These are phyloP conservation scores for Mycena olivaceomarginata DNA, from an alignment of 768 basidiomycete genomes.

Conservation along the genomic window DNA sequence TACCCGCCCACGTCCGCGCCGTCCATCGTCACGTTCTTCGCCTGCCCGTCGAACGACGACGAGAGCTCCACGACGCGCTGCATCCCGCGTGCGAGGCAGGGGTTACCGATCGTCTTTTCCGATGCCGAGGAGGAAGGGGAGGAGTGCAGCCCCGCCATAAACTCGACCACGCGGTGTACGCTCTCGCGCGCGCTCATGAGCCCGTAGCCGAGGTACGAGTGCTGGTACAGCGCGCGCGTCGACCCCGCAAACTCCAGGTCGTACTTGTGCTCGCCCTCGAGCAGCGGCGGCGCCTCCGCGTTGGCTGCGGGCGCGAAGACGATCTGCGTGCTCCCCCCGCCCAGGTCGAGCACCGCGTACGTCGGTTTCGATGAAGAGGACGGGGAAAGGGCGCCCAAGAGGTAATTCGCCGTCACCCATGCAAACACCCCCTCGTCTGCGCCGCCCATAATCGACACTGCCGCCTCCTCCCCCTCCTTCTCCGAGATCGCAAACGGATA, in stretches of 20 bases:
- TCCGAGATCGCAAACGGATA: constrained; percentile 78
- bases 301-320: constrained; percentile 90
- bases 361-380: constrained; percentile 61
- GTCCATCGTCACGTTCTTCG: constrained; percentile 87
- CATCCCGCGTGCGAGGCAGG: constrained; percentile 87
- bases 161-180: constrained; percentile 94
- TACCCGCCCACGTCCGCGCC: constrained; percentile 90
- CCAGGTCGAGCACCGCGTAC: constrained; percentile 96
- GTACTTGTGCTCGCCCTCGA: constrained; percentile 95
- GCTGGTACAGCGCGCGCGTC: constrained; percentile 91
- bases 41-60: constrained; percentile 64
- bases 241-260: constrained; percentile 84
- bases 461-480: constrained; percentile 74
- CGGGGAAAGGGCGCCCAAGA: constrained; percentile 80
- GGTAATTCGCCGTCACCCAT: constrained; percentile 98
- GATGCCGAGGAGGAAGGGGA: constrained; percentile 23
- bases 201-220: constrained; percentile 98
- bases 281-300: constrained; percentile 63
- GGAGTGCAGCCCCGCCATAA: constrained; percentile 74
- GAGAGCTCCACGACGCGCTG: constrained; percentile 76
- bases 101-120: constrained; percentile 74
- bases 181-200: constrained; percentile 91
- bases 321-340: constrained; percentile 98
- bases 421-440: constrained; percentile 98
- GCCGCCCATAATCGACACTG: constrained; percentile 95